A percentile compares a stretch with the other conserved stretches of the same genome.
These are phyloP conservation scores for Tanacetum coccineum DNA, from an alignment of 129 eudicot species.

Conservation along the genomic window DNA sequence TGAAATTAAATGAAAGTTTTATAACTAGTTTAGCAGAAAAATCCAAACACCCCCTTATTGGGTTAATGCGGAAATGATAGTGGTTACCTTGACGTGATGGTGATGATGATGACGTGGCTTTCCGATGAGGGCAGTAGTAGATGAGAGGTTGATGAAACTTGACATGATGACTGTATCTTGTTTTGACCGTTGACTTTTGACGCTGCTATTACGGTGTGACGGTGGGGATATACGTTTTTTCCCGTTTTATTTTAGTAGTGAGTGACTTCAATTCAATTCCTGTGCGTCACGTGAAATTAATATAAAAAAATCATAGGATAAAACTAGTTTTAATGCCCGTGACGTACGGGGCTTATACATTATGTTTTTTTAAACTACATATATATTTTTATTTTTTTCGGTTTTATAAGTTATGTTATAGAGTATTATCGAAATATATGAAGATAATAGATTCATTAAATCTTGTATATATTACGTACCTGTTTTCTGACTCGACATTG, in stretches of 20 bases:
- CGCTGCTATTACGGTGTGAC: too few species aligned
- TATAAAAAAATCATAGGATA: neutral
- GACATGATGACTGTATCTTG: slow-evolving; percentile 26
- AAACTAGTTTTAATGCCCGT: too few species aligned
- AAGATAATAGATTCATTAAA: too few species aligned
- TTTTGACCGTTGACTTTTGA: slow-evolving; percentile 9
- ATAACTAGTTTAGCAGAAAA: too few species aligned
- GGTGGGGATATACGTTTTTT: slow-evolving; percentile 10
- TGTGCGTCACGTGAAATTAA: slow-evolving; percentile 2
- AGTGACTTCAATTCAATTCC: neutral
- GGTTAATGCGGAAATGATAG: slow-evolving; percentile 20
- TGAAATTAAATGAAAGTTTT: too few species aligned
- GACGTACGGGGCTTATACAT: too few species aligned
- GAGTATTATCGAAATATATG: too few species aligned
- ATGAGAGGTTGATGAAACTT: slow-evolving; percentile 42
- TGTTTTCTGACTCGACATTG: too few species aligned
- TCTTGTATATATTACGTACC: too few species aligned
- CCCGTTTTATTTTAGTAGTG: neutral
- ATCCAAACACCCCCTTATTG: slow-evolving; percentile 15
- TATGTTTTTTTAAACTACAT: too few species aligned
- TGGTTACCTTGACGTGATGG: slow-evolving; percentile 3
- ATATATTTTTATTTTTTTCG: too few species aligned
- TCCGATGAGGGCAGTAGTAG: neutral
- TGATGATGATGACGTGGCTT: slow-evolving; percentile 19
- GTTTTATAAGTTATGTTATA: too few species aligned